These are phyloP conservation scores for Podila clonocystis DNA, from an alignment of 192 early-diverging fungal species.

Conservation along the genomic window DNA sequence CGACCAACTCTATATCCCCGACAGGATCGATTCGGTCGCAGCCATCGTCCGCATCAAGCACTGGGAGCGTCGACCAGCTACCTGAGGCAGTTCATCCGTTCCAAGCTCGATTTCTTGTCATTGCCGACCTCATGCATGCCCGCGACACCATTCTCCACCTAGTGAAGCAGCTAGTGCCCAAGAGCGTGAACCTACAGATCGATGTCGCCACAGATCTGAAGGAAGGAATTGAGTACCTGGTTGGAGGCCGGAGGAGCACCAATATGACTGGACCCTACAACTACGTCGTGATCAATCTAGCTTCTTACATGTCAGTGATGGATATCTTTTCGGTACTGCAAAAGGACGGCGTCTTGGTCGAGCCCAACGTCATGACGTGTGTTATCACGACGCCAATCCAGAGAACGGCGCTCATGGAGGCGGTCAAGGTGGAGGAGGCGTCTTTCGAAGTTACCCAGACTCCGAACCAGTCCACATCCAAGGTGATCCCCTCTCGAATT, in stretches of 20 bases:
- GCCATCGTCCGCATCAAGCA: background rate
- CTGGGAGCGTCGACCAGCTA: background rate
- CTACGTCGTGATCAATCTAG: conserved; percentile 58
- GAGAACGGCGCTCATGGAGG: conserved; percentile 59
- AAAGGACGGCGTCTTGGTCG: conserved; percentile 29
- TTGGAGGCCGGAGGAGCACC: conserved; percentile 17
- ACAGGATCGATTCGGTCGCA: background rate
- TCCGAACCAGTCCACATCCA: background rate
- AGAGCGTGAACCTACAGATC: conserved; percentile 27
- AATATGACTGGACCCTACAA: conserved; percentile 38
- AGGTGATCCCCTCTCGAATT: conserved; percentile 45
- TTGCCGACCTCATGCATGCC: conserved; percentile 54
- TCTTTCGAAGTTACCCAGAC: conserved; percentile 23
- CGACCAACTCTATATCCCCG: background rate
- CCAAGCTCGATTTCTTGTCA: conserved; percentile 50
- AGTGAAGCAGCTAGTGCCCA: conserved; percentile 38
- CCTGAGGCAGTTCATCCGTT: background rate
- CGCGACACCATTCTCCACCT: conserved; percentile 54
- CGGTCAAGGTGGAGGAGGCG: conserved; percentile 38
- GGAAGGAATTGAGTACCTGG: conserved; percentile 52
- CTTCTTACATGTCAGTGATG: conserved; percentile 56
- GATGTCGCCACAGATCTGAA: conserved; percentile 53
- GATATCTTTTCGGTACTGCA: conserved; percentile 37
- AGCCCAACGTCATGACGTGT: conserved; percentile 25
- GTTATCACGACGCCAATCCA: conserved; percentile 68